These are phyloP conservation scores for Schwanniomyces yamadae DNA, from an alignment of 805 yeast species.

Conservation along the genomic window DNA sequence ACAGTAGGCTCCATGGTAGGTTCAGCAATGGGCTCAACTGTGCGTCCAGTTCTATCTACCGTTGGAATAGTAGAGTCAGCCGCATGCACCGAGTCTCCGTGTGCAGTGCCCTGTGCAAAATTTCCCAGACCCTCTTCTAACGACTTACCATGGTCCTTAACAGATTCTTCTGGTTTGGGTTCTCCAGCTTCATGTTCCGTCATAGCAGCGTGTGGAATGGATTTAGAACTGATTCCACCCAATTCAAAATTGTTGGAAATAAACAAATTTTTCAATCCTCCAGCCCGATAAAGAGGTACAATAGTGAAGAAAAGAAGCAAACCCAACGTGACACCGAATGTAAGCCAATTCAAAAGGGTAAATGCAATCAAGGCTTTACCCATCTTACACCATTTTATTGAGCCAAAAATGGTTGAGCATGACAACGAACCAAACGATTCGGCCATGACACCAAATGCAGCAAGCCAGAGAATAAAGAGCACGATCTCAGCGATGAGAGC, in stretches of 20 bases:
- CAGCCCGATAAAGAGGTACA: slow-evolving; percentile 10
- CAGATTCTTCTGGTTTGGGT: neutral
- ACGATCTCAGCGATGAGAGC: slow-evolving; percentile 14
- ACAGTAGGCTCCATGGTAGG: no score
- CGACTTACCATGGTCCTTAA: no score
- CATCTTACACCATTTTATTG: slow-evolving; percentile 13
- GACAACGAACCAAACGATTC: slow-evolving; percentile 12
- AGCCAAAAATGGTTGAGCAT: slow-evolving; percentile 8
- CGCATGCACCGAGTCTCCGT: no score
- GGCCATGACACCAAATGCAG: slow-evolving; percentile 17
- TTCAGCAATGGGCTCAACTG: no score
- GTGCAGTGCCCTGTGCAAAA: no score
- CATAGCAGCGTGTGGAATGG: neutral
- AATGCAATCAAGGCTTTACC: slow-evolving; percentile 23
- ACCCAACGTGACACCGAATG: slow-evolving; percentile 16
- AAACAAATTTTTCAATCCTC: neutral
- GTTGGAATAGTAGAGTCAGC: no score
- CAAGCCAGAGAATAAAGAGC: slow-evolving; percentile 22
- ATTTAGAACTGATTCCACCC: neutral
- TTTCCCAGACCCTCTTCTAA: no score
- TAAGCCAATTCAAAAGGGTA: slow-evolving; percentile 19
- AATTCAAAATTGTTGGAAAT: neutral
- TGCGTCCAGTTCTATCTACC: no score
- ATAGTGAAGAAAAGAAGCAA: slow-evolving; percentile 15
- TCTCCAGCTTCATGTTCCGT: neutral